Evolutionary conservation across 257 asterid species (phyloP), one percentile per base, ranked within the genome.

Genomic region (Marsdenia floribunda): DNA sequence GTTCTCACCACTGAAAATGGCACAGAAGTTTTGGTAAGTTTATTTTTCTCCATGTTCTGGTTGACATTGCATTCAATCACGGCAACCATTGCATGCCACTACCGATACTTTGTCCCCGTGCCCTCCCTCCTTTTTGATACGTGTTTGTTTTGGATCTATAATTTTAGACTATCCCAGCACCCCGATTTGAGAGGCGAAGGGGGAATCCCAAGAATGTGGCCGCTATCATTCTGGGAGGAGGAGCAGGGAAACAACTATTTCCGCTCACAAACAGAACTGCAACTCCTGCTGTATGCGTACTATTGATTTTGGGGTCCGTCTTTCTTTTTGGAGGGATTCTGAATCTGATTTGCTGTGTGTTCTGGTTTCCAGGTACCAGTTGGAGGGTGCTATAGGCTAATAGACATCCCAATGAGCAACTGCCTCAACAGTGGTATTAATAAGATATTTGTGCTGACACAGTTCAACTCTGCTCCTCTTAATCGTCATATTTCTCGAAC

Each of bases 351-450:
- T 44, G 49, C 49, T 53, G 73, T 68, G 67, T 73, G 37, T 73
- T 71, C 42, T 68, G 47, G 65, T 66, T 70, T 71, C 50, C 87
- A 94, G 98, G 97, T 94, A 73, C 96, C 98, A 0, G 86, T 94
- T 58, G 98, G 98, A 24, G 98, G 98, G 61, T 94, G 98, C 88
- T 94, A 90, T 76, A 88, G 90, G 82, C 88, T 94, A 67, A 91
- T 94, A 16, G 98, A 94, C 83, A 88, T 94, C 46, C 97, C 97
- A 29, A 90, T 94, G 98, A 94, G 98, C 90, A 94, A 94, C 82
- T 94, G 98, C 80, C 85, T 94, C 75, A 94, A 94, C 88, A 94
- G 98, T 50, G 93, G 95, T 76, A 92, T 94, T 70, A 89, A 89
- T 85, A 94, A 91, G 91, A 88, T 94, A 70, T 94, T 94, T 80